Evolutionary conservation across 768 basidiomycete genomes (phyloP), one percentile per base, ranked within the genome.

Genomic region (Serpula lacrymans): DNA sequence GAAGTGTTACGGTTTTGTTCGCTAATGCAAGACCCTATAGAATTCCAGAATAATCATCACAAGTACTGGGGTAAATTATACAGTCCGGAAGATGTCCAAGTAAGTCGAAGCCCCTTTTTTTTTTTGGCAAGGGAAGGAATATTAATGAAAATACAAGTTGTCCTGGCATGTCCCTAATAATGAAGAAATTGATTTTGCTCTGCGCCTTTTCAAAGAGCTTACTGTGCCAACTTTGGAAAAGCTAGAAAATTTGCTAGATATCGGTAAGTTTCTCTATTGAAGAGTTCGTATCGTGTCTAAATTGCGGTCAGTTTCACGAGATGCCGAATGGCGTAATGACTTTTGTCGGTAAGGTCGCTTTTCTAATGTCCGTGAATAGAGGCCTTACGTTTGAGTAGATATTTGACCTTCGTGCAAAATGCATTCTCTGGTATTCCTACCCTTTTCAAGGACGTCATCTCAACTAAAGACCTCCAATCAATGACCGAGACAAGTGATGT

Each of bases 31-130:
- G 20, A 14, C n/a, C 43, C 20, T 9, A 8, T 50, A 88, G 88
- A 85, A 16, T 87, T 89, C 63, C 70, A 74, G 34, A 59, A 63
- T 38, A 80, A 78, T 41, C 86, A 89, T 52, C 80, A 88, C 58
- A 70, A 68, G 14, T 71, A 78, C 50, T 93, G 90, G 90, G 91
- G 90, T 6, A 86, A 87, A 52, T 57, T 84, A 10, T 91, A 87
- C 60, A 67, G 68, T 16, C 69, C 79, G 10, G 72, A 79, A 30
- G 84, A 92, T 25, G 76, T 91, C 45, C 74, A 74, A 60, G 84
- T 88, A 52, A 50, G 67, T 52, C 5, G 11, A n/a, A n/a, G n/a
- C n/a, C n/a, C n/a, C n/a, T n/a, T n/a, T n/a, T n/a, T n/a, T n/a
- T n/a, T 9, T 42, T 39, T 27, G 26, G 12, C 16, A 17, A 16